Evolutionary conservation across 176 grass and related monocot genomes (phyloP).

Genomic region (Zea mays): DNA sequence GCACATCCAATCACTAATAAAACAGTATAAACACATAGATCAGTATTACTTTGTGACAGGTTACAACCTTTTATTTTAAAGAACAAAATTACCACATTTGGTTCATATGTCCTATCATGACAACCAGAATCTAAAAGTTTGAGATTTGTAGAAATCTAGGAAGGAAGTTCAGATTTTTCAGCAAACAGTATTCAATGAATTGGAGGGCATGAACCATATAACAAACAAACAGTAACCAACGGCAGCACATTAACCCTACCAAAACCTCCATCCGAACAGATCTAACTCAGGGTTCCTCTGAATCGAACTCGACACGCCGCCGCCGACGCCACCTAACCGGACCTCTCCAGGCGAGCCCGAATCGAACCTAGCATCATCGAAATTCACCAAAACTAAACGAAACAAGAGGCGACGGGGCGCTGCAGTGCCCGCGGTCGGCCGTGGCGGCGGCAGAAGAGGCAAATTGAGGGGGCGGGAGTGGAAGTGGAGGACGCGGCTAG

Average conservation of each 20-base stretch:
- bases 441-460: background rate
- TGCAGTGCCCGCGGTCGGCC: background rate
- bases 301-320: constrained; percentile 21
- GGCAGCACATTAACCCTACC: constrained; percentile 15
- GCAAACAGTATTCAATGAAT: background rate
- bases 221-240: background rate
- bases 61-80: background rate
- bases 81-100: background rate
- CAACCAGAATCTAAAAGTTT: background rate
- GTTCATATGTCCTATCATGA: background rate
- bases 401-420: background rate
- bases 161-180: background rate
- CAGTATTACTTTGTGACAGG: background rate
- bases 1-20: too few species aligned
- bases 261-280: constrained; percentile 23
- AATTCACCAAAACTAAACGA: background rate
- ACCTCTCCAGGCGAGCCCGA: background rate
- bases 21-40: constrained; percentile 2
- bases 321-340: background rate
- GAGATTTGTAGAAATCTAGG: background rate
- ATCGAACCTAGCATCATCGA: background rate
- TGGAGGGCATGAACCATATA: background rate
- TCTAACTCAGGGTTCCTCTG: constrained; percentile 37
- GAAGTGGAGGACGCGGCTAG: background rate
- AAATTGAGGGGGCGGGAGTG: background rate